Evolutionary conservation across 1,139 yeast genomes (phyloP).

Genomic region (Candida sp.): DNA sequence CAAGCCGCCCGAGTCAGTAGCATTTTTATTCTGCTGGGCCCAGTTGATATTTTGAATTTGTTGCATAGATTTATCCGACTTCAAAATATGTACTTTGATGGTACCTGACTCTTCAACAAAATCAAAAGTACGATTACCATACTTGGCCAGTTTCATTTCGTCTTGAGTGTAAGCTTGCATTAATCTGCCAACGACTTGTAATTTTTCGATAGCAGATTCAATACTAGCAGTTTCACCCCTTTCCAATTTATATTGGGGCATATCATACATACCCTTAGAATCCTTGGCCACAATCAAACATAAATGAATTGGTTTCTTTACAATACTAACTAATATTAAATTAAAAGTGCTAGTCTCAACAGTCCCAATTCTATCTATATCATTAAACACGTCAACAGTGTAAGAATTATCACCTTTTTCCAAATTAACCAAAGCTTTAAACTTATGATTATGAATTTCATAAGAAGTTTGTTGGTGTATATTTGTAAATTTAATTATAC

Average conservation of each 20-base stretch:
- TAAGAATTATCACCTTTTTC: constrained; percentile 54
- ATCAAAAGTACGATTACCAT: constrained; percentile 77
- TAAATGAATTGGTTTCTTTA: constrained; percentile 77
- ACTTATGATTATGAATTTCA: constrained; percentile 63
- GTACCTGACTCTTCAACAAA: constrained; percentile 62
- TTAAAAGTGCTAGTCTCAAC: not conserved
- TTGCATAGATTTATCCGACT: constrained; percentile 61
- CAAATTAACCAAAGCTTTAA: constrained; percentile 73
- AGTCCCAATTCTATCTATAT: constrained; percentile 5
- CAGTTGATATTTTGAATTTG: constrained; percentile 74
- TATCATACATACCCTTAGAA: constrained; percentile 69
- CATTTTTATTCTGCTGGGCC: constrained; percentile 85
- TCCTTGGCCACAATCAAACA: constrained; percentile 81
- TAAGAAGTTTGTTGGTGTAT: constrained; percentile 17
- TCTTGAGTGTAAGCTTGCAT: constrained; percentile 95
- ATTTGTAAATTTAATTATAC: constrained; percentile 31
- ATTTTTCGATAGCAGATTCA: constrained; percentile 69
- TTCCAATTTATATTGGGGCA: constrained; percentile 53
- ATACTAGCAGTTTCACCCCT: constrained; percentile 64
- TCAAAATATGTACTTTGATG: constrained; percentile 72
- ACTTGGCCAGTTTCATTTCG: constrained; percentile 78
- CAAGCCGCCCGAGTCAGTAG: constrained; percentile 69
- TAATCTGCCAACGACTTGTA: constrained; percentile 82
- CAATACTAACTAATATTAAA: constrained; percentile 10
- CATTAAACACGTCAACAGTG: constrained; percentile 16